These are phyloP conservation scores for Perkinsela sp. DNA, from an alignment of 208 protist genomes.

Conservation along the genomic window DNA sequence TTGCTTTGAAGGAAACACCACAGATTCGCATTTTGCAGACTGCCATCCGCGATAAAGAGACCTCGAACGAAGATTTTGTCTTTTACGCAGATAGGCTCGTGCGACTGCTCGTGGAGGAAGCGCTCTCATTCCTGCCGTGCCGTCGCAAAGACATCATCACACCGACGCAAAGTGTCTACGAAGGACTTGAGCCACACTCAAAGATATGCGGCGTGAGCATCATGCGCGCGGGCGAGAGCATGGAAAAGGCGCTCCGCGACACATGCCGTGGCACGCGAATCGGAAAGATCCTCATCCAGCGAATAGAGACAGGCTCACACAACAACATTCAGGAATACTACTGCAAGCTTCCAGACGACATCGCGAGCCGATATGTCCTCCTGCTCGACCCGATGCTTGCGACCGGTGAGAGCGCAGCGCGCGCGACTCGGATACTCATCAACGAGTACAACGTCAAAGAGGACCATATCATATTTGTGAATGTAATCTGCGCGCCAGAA, in stretches of 20 bases:
- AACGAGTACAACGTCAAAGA: constrained; percentile 42
- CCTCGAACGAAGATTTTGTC: constrained; percentile 72
- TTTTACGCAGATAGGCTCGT: constrained; percentile 85
- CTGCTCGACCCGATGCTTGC: constrained; percentile 89
- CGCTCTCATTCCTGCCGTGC: constrained; percentile 52
- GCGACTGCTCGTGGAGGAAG: constrained; percentile 69
- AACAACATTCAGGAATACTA: constrained; percentile 71
- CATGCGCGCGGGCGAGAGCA: constrained; percentile 81
- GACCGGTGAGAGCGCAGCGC: constrained; percentile 51
- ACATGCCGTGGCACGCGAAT: constrained; percentile 78
- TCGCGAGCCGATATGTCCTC: constrained; percentile 54
- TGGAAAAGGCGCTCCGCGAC: constrained; percentile 72
- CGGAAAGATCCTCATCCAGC: constrained; percentile 93
- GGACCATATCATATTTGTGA: constrained; percentile 85
- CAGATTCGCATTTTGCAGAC: constrained; percentile 74
- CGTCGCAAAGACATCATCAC: constrained; percentile 49
- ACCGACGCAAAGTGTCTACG: constrained; percentile 46
- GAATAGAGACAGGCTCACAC: constrained; percentile 59
- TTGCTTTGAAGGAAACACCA: constrained; percentile 15
- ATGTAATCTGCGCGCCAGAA: constrained; percentile 65
- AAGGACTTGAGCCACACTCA: constrained; percentile 29
- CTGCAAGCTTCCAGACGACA: constrained; percentile 77
- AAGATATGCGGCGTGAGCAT: constrained; percentile 85
- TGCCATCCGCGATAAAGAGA: constrained; percentile 69
- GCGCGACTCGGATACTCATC: constrained; percentile 38